Evolutionary conservation across 345 rosid genomes (phyloP).

Genomic region (Cardamine resedifolia): DNA sequence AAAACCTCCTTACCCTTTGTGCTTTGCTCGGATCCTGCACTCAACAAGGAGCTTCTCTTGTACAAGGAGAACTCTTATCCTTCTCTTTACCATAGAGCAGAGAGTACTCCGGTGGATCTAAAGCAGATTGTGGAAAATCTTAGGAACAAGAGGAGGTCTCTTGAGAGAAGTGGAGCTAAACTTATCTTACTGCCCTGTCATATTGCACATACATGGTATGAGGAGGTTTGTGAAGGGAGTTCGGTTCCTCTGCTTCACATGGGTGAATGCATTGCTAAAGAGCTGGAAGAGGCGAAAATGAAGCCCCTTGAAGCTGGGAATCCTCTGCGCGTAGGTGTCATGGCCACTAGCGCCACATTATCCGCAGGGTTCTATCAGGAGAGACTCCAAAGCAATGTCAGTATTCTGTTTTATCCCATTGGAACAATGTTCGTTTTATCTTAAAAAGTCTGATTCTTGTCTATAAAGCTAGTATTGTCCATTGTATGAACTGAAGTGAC

Average conservation of each 20-base stretch:
- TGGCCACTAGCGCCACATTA: conserved; percentile 46
- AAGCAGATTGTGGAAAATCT: conserved; percentile 45
- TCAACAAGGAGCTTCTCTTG: conserved; percentile 52
- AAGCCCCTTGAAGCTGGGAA: conserved; percentile 70
- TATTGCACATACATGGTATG: conserved; percentile 57
- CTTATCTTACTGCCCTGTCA: conserved; percentile 72
- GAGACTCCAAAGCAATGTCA: conserved; percentile 59
- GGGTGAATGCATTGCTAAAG: conserved; percentile 63
- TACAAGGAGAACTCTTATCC: conserved; percentile 52
- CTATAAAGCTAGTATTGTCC: neutral
- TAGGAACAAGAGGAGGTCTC: conserved; percentile 50
- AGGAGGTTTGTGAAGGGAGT: conserved; percentile 54
- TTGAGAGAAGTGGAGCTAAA: conserved; percentile 64
- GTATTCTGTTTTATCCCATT: conserved; percentile 8
- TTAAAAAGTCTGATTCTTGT: neutral
- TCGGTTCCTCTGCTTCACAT: conserved; percentile 55
- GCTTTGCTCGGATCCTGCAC: conserved; percentile 68
- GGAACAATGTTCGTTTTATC: neutral
- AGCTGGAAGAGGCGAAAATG: conserved; percentile 56
- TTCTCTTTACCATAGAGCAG: conserved; percentile 39
- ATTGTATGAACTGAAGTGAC: conserved; percentile 8
- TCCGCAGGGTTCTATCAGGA: conserved; percentile 56
- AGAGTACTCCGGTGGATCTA: conserved; percentile 37
- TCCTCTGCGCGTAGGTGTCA: conserved; percentile 57
- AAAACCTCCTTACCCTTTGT: conserved; percentile 55